These are phyloP conservation scores for Panicum miliaceum DNA, from an alignment of 176 grass and related monocot genomes.

Conservation along the genomic window DNA sequence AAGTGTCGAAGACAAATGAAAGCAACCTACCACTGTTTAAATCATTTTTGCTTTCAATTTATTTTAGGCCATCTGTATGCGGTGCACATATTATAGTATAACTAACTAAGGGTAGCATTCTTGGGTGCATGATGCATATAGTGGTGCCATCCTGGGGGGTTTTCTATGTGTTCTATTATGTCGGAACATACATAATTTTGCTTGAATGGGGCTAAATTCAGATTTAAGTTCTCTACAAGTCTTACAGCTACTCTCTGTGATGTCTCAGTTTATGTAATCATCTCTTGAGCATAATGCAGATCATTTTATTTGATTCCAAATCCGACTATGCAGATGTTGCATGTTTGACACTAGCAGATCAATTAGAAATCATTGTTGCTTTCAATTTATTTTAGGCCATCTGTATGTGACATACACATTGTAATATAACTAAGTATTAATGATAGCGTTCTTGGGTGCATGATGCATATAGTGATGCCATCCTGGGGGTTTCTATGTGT, in stretches of 20 bases:
- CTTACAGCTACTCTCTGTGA: not conserved
- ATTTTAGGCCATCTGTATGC: not conserved
- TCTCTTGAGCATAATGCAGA: not conserved
- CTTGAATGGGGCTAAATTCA: not conserved
- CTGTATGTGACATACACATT: not conserved
- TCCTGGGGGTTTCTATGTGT: not conserved
- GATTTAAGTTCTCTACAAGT: constrained; percentile 15
- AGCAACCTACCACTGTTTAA: not conserved
- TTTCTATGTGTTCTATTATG: not conserved
- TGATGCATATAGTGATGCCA: not conserved
- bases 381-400: not conserved
- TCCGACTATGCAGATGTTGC: not conserved
- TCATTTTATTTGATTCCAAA: not conserved
- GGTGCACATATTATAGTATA: not conserved
- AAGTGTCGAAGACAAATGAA: not conserved
- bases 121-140: not conserved
- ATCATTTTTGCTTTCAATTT: not conserved
- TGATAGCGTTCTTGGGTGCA: not conserved
- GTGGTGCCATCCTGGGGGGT: not conserved
- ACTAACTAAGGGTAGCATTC: not conserved
- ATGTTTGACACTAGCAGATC: not conserved
- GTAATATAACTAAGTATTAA: not conserved
- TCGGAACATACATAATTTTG: not conserved
- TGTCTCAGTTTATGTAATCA: not conserved
- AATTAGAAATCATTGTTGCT: not conserved